Conservation (phyloP, 345 rosid genomes). For the Crucihimalaya himalaica region DNA sequence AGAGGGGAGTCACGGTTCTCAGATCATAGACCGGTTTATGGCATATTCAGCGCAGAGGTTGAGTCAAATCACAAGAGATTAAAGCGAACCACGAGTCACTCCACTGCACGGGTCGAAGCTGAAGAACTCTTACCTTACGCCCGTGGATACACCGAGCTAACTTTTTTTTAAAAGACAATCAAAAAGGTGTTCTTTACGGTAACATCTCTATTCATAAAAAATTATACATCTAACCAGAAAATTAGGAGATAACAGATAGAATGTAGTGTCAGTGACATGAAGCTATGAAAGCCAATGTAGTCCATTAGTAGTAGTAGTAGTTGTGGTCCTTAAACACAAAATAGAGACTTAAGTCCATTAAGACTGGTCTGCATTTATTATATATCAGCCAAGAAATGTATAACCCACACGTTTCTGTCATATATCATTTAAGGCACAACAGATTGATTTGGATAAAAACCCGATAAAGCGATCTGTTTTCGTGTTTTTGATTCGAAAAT, state of each 20-base stretch:
- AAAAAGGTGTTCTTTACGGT: constrained; percentile 24
- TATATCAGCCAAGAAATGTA: constrained; percentile 35
- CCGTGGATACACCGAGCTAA: constrained; percentile 90
- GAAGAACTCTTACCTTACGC: constrained; percentile 95
- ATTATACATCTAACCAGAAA: constrained; percentile 16
- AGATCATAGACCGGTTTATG: constrained; percentile 97
- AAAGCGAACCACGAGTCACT: constrained; percentile 71
- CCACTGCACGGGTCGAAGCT: constrained; percentile 75
- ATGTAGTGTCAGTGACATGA: constrained; percentile 41
- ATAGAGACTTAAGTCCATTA: constrained; percentile 27
- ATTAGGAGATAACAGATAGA: constrained; percentile 35
- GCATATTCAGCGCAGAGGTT: constrained; percentile 90
- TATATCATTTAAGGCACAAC: constrained; percentile 29
- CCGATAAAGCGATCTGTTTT: not conserved
- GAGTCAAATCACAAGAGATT: constrained; percentile 73
- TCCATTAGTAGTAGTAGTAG: constrained; percentile 20
- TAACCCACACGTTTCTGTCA: constrained; percentile 37
- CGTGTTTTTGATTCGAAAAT: constrained; percentile 8
- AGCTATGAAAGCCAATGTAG: constrained; percentile 25
- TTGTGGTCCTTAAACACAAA: constrained; percentile 47
- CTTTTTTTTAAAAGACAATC: constrained; percentile 61
- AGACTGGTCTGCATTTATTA: constrained; percentile 27
- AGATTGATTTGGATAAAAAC: not conserved
- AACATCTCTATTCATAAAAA: constrained; percentile 33
- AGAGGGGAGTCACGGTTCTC: constrained; percentile 96